Evolutionary conservation across 352 stramenopile genomes (phyloP).

Genomic region (Globisporangium echinulatum): DNA sequence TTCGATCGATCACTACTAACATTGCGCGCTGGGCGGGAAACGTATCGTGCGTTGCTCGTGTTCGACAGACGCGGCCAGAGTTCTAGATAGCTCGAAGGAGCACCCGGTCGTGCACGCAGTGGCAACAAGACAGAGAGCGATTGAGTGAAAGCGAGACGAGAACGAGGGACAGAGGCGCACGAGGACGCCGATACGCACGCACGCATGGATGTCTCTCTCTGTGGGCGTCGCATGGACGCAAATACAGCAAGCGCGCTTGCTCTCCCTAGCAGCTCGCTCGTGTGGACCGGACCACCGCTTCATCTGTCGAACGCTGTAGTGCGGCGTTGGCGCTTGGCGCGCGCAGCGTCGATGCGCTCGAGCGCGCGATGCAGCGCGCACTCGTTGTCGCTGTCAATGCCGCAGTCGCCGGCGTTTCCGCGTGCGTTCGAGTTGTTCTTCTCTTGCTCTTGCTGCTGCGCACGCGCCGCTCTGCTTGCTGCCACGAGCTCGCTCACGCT

Average conservation of each 20-base stretch:
- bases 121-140: not conserved
- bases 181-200: not conserved
- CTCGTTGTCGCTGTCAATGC: constrained; percentile 10
- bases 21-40: not conserved
- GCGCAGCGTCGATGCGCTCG: constrained; percentile 31
- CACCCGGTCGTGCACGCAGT: not conserved
- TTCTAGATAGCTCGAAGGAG: constrained; percentile 13
- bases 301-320: not conserved
- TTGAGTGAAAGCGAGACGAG: not conserved
- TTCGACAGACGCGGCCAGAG: constrained; percentile 17
- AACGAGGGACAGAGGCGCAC: not conserved
- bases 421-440: not conserved
- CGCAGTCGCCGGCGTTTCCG: not conserved
- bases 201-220: constrained; percentile 7
- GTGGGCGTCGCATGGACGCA: not conserved
- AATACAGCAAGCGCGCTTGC: constrained; percentile 13
- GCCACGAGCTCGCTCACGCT: constrained; percentile 20
- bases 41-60: not conserved
- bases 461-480: not conserved
- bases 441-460: not conserved
- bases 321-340: constrained; percentile 34
- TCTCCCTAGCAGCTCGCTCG: too few relatives aligned
- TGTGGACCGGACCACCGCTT: not conserved
- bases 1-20: not conserved
- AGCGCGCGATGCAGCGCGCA: constrained; percentile 23